Evolutionary conservation across 345 rosid genomes (phyloP).

Genomic region (Sonneratia alba): DNA sequence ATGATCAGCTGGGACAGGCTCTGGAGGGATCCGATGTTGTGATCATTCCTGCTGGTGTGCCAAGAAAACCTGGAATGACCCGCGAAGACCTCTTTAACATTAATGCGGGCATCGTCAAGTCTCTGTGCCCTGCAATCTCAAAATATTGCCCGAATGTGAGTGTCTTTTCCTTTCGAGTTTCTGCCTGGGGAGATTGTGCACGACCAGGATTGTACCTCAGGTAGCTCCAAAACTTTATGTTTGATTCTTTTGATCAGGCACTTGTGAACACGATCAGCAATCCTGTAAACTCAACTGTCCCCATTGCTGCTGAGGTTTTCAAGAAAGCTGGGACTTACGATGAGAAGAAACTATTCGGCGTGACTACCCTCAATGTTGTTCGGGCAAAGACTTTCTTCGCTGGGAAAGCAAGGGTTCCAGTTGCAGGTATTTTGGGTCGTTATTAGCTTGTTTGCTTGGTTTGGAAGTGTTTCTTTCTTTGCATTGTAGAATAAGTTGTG

Average conservation of each 20-base stretch:
- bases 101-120: constrained; percentile 84
- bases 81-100: constrained; percentile 91
- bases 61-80: constrained; percentile 90
- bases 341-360: constrained; percentile 57
- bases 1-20: constrained; percentile 62
- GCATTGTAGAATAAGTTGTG: background rate
- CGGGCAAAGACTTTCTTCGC: constrained; percentile 77
- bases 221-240: too few species aligned
- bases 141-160: constrained; percentile 75
- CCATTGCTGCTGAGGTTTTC: constrained; percentile 74
- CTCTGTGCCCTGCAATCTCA: constrained; percentile 59
- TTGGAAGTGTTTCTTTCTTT: too few species aligned
- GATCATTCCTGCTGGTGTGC: constrained; percentile 81
- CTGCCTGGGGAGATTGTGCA: background rate
- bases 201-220: background rate
- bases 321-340: constrained; percentile 65
- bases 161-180: constrained; percentile 1
- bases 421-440: constrained; percentile 35
- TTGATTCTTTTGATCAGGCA: constrained; percentile 26
- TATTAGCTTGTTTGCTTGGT: too few species aligned
- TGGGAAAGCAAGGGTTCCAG: constrained; percentile 47
- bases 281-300: constrained; percentile 73
- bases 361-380: constrained; percentile 66
- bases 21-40: constrained; percentile 69
- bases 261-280: constrained; percentile 61